phyloP scores from a whole-genome alignment of 2,329 filamentous ascomycete species.

The Aspergillus fumigatiaffinis region DNA sequence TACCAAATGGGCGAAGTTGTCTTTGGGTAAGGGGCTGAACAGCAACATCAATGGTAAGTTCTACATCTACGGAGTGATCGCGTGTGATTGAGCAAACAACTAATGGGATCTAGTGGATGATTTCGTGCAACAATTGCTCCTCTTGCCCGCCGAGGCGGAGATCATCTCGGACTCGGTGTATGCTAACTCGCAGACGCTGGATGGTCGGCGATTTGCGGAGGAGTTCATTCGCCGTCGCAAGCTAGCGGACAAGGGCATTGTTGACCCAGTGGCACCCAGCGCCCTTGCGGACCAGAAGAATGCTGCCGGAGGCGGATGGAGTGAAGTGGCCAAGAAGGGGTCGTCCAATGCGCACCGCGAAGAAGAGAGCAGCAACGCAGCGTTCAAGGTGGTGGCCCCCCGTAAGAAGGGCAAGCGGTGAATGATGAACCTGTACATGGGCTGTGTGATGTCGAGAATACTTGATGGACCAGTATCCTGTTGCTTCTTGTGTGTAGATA shows the following conservation, averaged over 20 bases:
- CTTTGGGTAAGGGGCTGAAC: constrained; percentile 71
- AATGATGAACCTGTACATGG: constrained; percentile 2
- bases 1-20: constrained; percentile 81
- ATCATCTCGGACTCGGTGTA: constrained; percentile 91
- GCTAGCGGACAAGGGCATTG: constrained; percentile 85
- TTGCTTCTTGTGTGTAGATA: not conserved
- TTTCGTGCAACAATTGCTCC: constrained; percentile 72
- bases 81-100: constrained; percentile 11
- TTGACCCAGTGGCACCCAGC: constrained; percentile 59
- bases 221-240: constrained; percentile 93
- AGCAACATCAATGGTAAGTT: constrained; percentile 62
- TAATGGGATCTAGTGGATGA: constrained; percentile 62
- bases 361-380: constrained; percentile 47
- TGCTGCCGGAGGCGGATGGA: constrained; percentile 69
- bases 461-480: not conserved
- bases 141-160: constrained; percentile 70
- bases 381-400: constrained; percentile 84
- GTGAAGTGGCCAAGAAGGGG: constrained; percentile 94
- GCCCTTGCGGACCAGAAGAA: constrained; percentile 50
- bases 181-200: constrained; percentile 79
- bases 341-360: constrained; percentile 47
- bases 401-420: constrained; percentile 88
- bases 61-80: not conserved
- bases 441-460: not conserved
- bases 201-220: constrained; percentile 87